Evolutionary conservation across 345 rosid genomes (phyloP).

Genomic region (Eucalyptus lansdowneana): DNA sequence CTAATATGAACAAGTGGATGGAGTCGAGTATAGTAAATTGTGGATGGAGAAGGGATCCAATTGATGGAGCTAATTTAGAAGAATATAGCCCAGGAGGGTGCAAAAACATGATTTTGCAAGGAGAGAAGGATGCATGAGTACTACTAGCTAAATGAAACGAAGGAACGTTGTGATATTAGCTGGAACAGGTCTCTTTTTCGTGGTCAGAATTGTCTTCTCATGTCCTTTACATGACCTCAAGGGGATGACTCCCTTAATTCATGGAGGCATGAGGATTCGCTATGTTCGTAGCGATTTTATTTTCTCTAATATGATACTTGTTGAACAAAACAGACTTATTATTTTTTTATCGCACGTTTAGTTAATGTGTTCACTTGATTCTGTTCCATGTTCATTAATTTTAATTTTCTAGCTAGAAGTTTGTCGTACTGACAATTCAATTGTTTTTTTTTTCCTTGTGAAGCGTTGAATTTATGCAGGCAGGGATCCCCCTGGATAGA

Average conservation of each 20-base stretch:
- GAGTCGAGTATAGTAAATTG: neutral
- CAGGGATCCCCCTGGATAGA: slow-evolving; percentile 82
- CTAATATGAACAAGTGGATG: neutral
- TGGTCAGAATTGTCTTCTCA: neutral
- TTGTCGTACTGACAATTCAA: neutral
- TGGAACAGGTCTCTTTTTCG: neutral
- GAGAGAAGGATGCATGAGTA: neutral
- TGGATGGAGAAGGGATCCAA: neutral
- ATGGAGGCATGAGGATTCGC: neutral
- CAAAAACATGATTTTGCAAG: neutral
- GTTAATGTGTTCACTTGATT: neutral
- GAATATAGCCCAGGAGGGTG: neutral
- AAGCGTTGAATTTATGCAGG: slow-evolving; percentile 22
- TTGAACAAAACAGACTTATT: neutral
- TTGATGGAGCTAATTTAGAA: neutral
- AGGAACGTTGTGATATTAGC: neutral
- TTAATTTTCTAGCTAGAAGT: neutral
- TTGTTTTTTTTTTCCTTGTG: neutral
- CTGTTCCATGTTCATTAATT: neutral
- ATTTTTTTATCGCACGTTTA: neutral
- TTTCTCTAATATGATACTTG: neutral
- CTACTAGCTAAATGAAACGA: neutral
- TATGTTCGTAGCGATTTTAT: neutral
- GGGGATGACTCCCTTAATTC: neutral
- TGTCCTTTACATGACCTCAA: neutral